phyloP scores from a whole-genome alignment of 441 rosid genomes.

The Erysimum pusillum region DNA sequence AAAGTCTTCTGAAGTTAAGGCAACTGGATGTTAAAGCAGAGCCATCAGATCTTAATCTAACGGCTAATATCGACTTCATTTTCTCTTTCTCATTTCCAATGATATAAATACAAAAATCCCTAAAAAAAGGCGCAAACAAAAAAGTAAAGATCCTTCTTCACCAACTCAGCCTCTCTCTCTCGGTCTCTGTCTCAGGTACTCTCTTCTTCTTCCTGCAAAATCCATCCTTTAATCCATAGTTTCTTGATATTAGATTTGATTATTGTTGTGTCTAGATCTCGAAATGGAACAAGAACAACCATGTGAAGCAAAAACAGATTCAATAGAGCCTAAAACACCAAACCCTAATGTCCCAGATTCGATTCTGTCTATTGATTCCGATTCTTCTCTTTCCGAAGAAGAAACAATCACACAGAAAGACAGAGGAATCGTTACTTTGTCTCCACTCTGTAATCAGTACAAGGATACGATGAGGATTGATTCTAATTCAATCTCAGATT shows the following conservation, averaged over 20 bases:
- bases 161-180: too few relatives aligned
- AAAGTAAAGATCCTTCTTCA: neutral
- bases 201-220: too few relatives aligned
- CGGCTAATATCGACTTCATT: neutral
- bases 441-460: slow-evolving; percentile 61
- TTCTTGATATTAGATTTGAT: too few relatives aligned
- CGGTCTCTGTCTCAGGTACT: too few relatives aligned
- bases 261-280: too few relatives aligned
- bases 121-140: slow-evolving; percentile 49
- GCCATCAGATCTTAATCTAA: too few relatives aligned
- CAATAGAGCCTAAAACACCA: slow-evolving; percentile 50
- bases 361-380: slow-evolving; percentile 50
- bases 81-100: neutral
- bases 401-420: slow-evolving; percentile 51
- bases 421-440: slow-evolving; percentile 50
- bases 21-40: too few relatives aligned
- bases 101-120: slow-evolving; percentile 45
- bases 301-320: too few relatives aligned
- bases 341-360: slow-evolving; percentile 57
- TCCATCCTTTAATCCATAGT: too few relatives aligned
- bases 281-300: too few relatives aligned
- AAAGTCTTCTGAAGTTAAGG: too few relatives aligned
- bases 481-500: slow-evolving; percentile 34
- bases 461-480: slow-evolving; percentile 45
- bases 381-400: slow-evolving; percentile 51